Evolutionary conservation across 306 rosid species (phyloP), one percentile per base, ranked within the genome.

Genomic region (Gynostemma pentaphyllum): DNA sequence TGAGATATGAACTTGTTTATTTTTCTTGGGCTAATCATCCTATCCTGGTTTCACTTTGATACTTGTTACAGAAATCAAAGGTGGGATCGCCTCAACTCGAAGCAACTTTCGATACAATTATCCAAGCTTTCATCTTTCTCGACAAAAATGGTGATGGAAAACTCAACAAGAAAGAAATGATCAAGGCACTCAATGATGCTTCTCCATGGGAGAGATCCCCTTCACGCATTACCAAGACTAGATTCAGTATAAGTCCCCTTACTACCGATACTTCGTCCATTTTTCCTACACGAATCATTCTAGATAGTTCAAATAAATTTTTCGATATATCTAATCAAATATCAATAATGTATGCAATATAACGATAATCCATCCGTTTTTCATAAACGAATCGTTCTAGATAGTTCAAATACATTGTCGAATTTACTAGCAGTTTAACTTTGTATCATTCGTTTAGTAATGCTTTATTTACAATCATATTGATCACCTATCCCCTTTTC

Each of bases 71-170:
- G 90, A 55, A 75, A 24, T 76, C 81, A 9, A 82, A 77, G 77
- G 74, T 73, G 71, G 87, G 78, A 52, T 71, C 81, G 26, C 81
- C 81, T 56, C 72, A 83, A 72, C 72, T 87, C 36, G 87, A 85
- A 75, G 85, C 73, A 71, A 83, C 81, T 49, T 91, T 91, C 39
- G 80, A 83, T 67, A 75, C 82, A 9, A 70, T 85, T 7, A 76
- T 91, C 42, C 83, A 85, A 76, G 90, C 75, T 54, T 91, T 91
- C 75, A 67, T 75, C 60, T 87, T 87, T 71, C 86, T 87, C 5
- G 96, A 87, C 64, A 82, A 80, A 68, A 87, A 85, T 64, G 87
- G 89, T 18, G 82, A 83, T 69, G 97, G 96, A 10, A 87, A 82
- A 77, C 74, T 91, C 69, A 78, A 87, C 76, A 75, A 77, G 80